These are phyloP conservation scores for Coemansia asiatica DNA, from an alignment of 192 early-diverging fungal species.

Conservation along the genomic window DNA sequence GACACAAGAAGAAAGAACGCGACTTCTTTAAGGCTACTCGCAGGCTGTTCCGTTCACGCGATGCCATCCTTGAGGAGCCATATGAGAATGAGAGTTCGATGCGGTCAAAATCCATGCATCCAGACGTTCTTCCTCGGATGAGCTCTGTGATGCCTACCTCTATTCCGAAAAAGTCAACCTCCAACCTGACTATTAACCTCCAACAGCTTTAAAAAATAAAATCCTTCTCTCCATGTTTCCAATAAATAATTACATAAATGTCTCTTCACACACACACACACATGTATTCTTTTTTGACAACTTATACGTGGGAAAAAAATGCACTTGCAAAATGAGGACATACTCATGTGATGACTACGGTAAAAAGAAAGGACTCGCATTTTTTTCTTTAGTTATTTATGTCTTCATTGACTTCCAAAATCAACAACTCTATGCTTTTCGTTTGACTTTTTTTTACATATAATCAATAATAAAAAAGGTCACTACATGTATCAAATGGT, in stretches of 20 bases:
- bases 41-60: conserved; percentile 26
- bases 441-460: neutral
- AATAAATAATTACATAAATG: neutral
- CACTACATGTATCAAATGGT: neutral
- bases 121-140: conserved; percentile 5
- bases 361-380: too few relatives aligned
- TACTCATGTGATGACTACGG: too few relatives aligned
- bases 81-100: neutral
- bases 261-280: neutral
- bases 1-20: conserved; percentile 20
- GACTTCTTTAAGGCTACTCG: conserved; percentile 4
- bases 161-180: conserved; percentile 11
- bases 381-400: neutral
- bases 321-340: too few relatives aligned
- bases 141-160: conserved; percentile 11
- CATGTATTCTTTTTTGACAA: neutral
- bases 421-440: neutral
- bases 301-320: neutral
- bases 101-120: neutral
- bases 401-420: neutral
- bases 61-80: conserved; percentile 11
- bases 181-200: conserved; percentile 32
- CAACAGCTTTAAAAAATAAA: conserved; percentile 15
- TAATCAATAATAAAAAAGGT: neutral
- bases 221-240: conserved; percentile 2